Evolutionary conservation across 169 alveolate genomes (phyloP).

Genomic region (Ichthyophthirius multifiliis): DNA sequence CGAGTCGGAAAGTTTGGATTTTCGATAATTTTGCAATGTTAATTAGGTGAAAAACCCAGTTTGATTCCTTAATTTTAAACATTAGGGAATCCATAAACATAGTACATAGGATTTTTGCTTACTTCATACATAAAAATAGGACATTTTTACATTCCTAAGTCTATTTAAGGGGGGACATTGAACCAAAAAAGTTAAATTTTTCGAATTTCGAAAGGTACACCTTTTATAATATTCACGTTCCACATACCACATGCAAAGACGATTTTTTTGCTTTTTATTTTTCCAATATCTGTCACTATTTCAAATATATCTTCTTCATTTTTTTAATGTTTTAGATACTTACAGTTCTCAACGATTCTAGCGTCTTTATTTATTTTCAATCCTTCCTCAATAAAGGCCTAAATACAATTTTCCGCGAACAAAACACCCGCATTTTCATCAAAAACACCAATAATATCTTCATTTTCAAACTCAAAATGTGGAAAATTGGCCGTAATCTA

Average conservation of each 20-base stretch:
- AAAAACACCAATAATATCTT: neutral
- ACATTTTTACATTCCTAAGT: neutral
- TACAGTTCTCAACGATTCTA: no score
- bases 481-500: neutral
- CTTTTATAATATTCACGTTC: neutral
- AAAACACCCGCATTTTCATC: neutral
- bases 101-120: neutral
- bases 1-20: neutral
- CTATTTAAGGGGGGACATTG: neutral
- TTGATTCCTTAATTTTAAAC: neutral
- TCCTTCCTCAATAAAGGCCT: neutral
- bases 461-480: neutral
- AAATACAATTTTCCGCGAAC: neutral
- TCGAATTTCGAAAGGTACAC: neutral
- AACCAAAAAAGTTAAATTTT: constrained; percentile 4
- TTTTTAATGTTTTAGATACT: no score
- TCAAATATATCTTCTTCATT: neutral
- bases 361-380: no score
- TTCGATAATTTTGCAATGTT: neutral
- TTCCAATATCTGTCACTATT: neutral
- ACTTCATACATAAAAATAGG: constrained; percentile 10
- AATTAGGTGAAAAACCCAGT: neutral
- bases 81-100: constrained; percentile 12
- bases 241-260: constrained; percentile 6
- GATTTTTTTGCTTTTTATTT: neutral